Evolutionary conservation across 495 filamentous ascomycete genomes (phyloP), one percentile per base, ranked within the genome.

Genomic region (Amphirosellinia nigrospora): DNA sequence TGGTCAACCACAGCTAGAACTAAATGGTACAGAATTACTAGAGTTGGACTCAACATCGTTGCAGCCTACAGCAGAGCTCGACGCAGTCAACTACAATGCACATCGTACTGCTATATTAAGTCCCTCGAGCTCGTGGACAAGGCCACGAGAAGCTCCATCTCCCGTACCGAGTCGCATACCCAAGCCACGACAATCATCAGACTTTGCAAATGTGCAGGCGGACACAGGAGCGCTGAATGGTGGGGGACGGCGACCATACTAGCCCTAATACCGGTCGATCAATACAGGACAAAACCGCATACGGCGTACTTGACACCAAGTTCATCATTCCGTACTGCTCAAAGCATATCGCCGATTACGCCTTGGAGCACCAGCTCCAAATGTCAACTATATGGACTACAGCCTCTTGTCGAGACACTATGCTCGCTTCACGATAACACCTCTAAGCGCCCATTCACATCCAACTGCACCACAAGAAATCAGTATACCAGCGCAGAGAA

Each of bases 1-100:
- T 21, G 63, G 53, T 13, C 71, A 45, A 64, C 71, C 71, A 6
- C 71, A 70, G 50, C 23, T 74, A 34, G 82, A 84, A 71, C 69
- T 85, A 21, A 79, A 79, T 43, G 76, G 81, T 11, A 80, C 66
- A 46, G 81, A 82, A 72, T 81, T 84, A 53, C 73, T 81, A 43
- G 82, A 85, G 64, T 76, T 83, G 69, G 82, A 84, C 71, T 84
- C 83, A n/a, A 76, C 63, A 38, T 69, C 75, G n/a, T 70, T 73
- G 70, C 60, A 41, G 23, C 73, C 73, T 30, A 66, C 73, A 61
- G 73, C 68, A 62, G 69, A 77, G 56, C 75, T 77, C 48, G 75
- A 72, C 30, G 62, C 73, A 38, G 43, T 73, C 30, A 76, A 70
- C 64, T 74, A 76, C 61, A 50, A 74, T 43, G 52, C 64, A 21